Percentiles rank a stretch among this genome's conserved stretches.
Evolutionary conservation across 2,329 filamentous ascomycete genomes (phyloP).

Genomic region (Ophioceras dolichostomum): DNA sequence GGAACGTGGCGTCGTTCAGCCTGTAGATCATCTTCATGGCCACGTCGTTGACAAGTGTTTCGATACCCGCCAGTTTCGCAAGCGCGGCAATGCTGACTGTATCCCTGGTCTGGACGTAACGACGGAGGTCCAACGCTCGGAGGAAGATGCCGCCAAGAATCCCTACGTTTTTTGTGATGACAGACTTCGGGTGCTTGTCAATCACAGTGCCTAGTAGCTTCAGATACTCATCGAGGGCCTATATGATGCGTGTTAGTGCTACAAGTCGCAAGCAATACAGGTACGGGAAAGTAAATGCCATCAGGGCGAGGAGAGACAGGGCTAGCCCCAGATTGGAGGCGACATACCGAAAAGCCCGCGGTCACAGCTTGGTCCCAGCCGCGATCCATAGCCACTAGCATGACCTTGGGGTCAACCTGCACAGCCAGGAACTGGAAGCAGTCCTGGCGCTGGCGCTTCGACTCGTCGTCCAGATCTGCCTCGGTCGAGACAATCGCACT

Average conservation of each 20-base stretch:
- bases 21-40: conserved; percentile 90
- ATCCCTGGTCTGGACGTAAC: conserved; percentile 30
- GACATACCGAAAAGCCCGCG: conserved; percentile 51
- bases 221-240: conserved; percentile 59
- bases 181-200: conserved; percentile 65
- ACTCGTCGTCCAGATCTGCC: conserved; percentile 45
- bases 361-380: conserved; percentile 57
- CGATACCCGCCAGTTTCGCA: conserved; percentile 40
- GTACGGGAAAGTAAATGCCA: background rate
- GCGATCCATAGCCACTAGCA: conserved; percentile 59
- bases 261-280: background rate
- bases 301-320: too few species aligned
- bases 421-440: conserved; percentile 66
- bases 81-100: conserved; percentile 1
- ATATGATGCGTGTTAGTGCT: background rate
- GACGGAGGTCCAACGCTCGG: conserved; percentile 51
- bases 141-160: conserved; percentile 55
- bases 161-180: conserved; percentile 62
- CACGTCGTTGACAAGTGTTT: conserved; percentile 54
- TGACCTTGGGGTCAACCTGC: conserved; percentile 63
- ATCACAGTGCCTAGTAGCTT: conserved; percentile 59
- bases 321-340: too few species aligned
- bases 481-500: conserved; percentile 63
- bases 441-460: conserved; percentile 51
- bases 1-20: conserved; percentile 86